Evolutionary conservation across 2,329 filamentous ascomycete genomes (phyloP), one percentile per base, ranked within the genome.

Genomic region (Venturia asperata): DNA sequence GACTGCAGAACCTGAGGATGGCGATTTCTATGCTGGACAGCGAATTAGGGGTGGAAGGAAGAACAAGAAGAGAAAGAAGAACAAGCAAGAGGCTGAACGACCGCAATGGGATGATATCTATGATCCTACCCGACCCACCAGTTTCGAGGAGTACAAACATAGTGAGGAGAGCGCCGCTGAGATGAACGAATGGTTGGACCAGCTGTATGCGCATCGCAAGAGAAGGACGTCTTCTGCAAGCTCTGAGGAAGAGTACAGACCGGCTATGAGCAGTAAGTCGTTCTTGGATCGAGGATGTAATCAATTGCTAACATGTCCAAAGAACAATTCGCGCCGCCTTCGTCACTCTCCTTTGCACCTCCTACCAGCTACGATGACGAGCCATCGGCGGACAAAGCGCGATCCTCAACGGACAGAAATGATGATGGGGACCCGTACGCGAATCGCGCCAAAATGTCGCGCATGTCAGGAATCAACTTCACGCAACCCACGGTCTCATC

Each of bases 31-130:
- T 73, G 81, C 80, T 56, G 79, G 76, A 24, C 84, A 65, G 19
- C 43, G 86, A 65, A 85, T 89, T 72, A 86, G 90, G 62, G 90
- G 90, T 65, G 89, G 90, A 17, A 87, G 90, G 67, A 74, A 74
- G 60, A 80, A 80, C 71, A 89, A 87, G 77, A 73, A 87, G 76
- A 90, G 90, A 81, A 88, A 87, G 75, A 83, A 85, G 71, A 83
- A 85, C 67, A 82, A 83, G 68, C 80, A 85, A 6, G 79, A 81
- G 60, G 45, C 34, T 7, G 75, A 82, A 39, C 76, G 77, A 5
- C 77, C 82, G n/a, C 87, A 96, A 72, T 97, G 92, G 92, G 89
- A 96, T 74, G 91, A 95, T 73, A 84, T 94, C 30, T 97, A 96
- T 74, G 92, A 96, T 71, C 90, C 91, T 0, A 81, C 88, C 13